Evolutionary conservation across 192 early-diverging fungal genomes (phyloP).

Genomic region (Fimicolochytrium jonesii): DNA sequence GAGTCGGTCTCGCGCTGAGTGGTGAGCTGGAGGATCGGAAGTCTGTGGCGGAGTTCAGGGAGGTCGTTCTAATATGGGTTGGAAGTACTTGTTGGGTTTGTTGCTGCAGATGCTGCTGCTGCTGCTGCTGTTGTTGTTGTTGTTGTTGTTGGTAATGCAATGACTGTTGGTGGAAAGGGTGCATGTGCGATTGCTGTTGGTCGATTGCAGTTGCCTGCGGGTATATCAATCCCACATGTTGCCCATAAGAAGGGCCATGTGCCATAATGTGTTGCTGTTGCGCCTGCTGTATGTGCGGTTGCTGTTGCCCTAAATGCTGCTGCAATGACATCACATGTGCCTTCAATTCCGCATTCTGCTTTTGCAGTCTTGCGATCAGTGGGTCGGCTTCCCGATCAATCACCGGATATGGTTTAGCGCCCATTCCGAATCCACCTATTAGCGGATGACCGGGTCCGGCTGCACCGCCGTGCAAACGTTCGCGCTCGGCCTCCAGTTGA

Average conservation of each 20-base stretch:
- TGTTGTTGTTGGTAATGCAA: neutral
- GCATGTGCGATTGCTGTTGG: neutral
- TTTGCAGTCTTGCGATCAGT: slow-evolving; percentile 15
- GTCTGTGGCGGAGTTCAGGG: too few species aligned
- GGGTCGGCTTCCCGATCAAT: slow-evolving; percentile 6
- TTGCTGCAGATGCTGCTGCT: neutral
- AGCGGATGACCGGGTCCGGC: neutral
- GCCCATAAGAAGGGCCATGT: too few species aligned
- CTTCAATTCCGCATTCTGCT: slow-evolving; percentile 18
- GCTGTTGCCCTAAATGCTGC: too few species aligned
- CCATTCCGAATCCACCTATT: neutral
- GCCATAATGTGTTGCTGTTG: too few species aligned
- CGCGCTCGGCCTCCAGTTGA: neutral
- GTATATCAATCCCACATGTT: neutral
- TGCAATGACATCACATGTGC: too few species aligned
- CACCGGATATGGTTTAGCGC: neutral
- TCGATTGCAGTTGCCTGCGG: neutral
- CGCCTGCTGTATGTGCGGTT: too few species aligned
- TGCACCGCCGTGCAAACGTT: neutral
- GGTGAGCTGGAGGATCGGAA: too few species aligned
- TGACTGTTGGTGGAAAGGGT: neutral
- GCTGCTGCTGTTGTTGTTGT: neutral
- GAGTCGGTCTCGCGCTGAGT: too few species aligned
- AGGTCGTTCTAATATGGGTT: too few species aligned
- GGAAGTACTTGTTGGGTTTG: neutral